These are phyloP conservation scores for Sugiyamaella smithiae DNA, from an alignment of 805 yeast species.

Conservation along the genomic window DNA sequence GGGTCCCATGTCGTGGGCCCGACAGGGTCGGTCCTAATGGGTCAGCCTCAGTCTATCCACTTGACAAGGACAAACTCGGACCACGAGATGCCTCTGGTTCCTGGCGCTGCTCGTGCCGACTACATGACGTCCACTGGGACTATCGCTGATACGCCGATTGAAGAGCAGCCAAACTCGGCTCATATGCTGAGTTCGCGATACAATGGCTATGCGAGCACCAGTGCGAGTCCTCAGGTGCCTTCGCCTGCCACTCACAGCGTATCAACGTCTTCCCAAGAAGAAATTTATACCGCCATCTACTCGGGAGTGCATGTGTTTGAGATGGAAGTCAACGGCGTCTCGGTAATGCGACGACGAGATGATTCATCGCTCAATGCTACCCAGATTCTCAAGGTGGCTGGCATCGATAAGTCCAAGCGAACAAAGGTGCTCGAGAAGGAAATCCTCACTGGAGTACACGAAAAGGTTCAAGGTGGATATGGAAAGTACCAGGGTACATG, in stretches of 20 bases:
- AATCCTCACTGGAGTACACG: conserved; percentile 61
- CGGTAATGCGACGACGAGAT: conserved; percentile 61
- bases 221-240: conserved; percentile 10
- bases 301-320: conserved; percentile 61
- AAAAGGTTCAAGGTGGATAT: conserved; percentile 70
- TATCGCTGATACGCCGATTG: conserved; percentile 1
- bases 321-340: conserved; percentile 56
- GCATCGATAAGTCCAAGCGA: conserved; percentile 61
- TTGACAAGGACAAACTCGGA: background rate
- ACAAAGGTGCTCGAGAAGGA: conserved; percentile 64
- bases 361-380: conserved; percentile 73
- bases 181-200: background rate
- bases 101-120: conserved; percentile 4
- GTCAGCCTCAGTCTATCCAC: background rate
- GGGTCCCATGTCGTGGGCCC: conserved; percentile 3
- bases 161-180: background rate
- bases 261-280: conserved; percentile 9
- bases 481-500: conserved; percentile 78
- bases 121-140: conserved; percentile 11
- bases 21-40: background rate
- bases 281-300: conserved; percentile 57
- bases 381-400: conserved; percentile 65
- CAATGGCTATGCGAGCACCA: conserved; percentile 2
- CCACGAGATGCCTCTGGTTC: background rate
- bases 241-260: conserved; percentile 1